phyloP scores from a whole-genome alignment of 2,329 filamentous ascomycete genomes.

The Hypoxylon rubiginosum region DNA sequence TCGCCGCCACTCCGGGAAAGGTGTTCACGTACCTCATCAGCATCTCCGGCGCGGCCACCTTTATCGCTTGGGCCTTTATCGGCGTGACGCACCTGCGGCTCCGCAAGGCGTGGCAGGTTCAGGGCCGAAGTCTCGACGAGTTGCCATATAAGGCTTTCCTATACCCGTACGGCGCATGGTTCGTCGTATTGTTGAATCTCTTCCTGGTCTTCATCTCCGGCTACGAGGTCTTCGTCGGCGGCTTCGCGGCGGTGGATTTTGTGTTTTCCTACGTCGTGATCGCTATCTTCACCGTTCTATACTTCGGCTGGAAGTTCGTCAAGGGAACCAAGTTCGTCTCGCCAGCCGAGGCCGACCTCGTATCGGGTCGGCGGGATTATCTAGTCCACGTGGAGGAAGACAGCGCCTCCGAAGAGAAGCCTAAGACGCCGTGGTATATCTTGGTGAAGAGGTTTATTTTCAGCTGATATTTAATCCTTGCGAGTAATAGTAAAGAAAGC shows the following conservation, averaged over 20 bases:
- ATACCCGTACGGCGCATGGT: slow-evolving; percentile 47
- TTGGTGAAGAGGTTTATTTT: slow-evolving; percentile 40
- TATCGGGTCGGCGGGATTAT: slow-evolving; percentile 45
- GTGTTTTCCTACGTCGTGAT: slow-evolving; percentile 49
- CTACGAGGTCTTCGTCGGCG: slow-evolving; percentile 48
- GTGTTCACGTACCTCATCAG: slow-evolving; percentile 50
- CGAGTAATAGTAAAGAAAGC: neutral
- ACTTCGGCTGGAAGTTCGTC: slow-evolving; percentile 48
- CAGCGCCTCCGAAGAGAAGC: neutral
- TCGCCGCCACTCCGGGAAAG: slow-evolving; percentile 48
- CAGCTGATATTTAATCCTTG: slow-evolving; percentile 8
- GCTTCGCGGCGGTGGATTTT: slow-evolving; percentile 47
- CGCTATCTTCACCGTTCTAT: slow-evolving; percentile 46
- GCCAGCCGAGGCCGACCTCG: slow-evolving; percentile 42
- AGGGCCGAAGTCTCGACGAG: slow-evolving; percentile 45
- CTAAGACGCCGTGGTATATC: slow-evolving; percentile 36
- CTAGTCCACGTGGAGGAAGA: slow-evolving; percentile 16
- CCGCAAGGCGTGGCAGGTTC: slow-evolving; percentile 46
- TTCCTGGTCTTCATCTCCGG: slow-evolving; percentile 51
- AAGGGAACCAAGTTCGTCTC: slow-evolving; percentile 46
- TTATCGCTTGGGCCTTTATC: slow-evolving; percentile 52
- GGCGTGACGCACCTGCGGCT: slow-evolving; percentile 50
- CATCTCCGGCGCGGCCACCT: slow-evolving; percentile 49
- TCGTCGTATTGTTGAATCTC: slow-evolving; percentile 47
- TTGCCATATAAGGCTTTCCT: slow-evolving; percentile 45